Evolutionary conservation across 179 eudicot species (phyloP), one percentile per base, ranked within the genome.

Genomic region (Heliamphora pulchella): DNA sequence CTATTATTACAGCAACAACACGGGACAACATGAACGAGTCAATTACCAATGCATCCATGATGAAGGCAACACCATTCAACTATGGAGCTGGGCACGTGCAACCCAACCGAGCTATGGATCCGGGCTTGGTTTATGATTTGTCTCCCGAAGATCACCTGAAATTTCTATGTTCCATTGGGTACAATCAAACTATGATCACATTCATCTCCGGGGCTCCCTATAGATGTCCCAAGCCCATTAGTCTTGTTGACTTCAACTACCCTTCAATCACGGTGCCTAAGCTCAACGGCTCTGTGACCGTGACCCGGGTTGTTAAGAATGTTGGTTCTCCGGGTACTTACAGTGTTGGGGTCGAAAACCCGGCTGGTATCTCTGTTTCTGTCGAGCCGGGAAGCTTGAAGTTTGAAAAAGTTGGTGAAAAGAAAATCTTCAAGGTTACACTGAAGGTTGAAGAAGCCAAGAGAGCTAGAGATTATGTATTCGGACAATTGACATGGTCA

Each of bases 11-110:
- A 94, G 98, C 98, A 75, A 86, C 80, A 74, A 80, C 82, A 5
- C 84, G 76, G 5, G 98, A 92, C 81, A 94, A 94, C 78, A 57
- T 50, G 1, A 41, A 67, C 57, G 84, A 93, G 80, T 90, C 92
- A n/a, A 78, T 93, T 22, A 86, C 82, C 14, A 86, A 90, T 77
- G 86, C 94, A n/a, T 90, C 93, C 66, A 61, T 85, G 82, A 0
- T 55, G 6, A 83, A 87, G 78, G 92, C 97, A 10, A 83, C 89
- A 18, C 94, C 97, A n/a, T 90, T 94, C 84, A 87, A 87, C 74
- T 94, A 91, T 69, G 98, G 98, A 80, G 89, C 93, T 31, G 98
- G 98, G 0, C 97, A 94, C 76, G 86, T 94, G 39, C 88, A 86
- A 18, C 98, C 98, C 18, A 90, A 90, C 88, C 85, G 83, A 1